Percentiles rank a stretch among this genome's conserved stretches.
Evolutionary conservation across 805 yeast species (phyloP).

Genomic region (Zygosaccharomyces rouxii): DNA sequence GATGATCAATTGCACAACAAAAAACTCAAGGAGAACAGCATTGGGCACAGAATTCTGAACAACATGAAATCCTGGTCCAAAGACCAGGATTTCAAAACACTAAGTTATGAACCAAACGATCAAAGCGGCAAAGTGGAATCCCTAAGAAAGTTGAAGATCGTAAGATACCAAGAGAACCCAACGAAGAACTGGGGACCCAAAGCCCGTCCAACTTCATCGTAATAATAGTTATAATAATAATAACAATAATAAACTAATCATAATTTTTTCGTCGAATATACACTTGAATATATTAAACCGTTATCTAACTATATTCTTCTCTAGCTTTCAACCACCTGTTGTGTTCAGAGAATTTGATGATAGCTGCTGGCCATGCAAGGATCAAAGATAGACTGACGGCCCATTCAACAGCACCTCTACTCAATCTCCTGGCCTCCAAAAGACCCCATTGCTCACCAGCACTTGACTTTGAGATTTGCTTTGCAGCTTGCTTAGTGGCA

Average conservation of each 20-base stretch:
- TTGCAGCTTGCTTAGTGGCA: constrained; percentile 4
- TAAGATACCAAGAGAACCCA: constrained; percentile 89
- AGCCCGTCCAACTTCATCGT: constrained; percentile 47
- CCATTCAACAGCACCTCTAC: constrained; percentile 22
- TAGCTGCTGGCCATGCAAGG: constrained; percentile 27
- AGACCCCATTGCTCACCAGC: constrained; percentile 23
- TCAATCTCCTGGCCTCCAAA: constrained; percentile 26
- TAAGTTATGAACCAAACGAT: constrained; percentile 58
- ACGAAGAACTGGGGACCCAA: constrained; percentile 97
- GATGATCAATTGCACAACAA: constrained; percentile 38
- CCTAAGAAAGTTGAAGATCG: constrained; percentile 71
- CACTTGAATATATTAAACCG: not conserved
- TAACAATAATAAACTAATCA: not conserved
- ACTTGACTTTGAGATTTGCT: constrained; percentile 13
- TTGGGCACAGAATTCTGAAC: constrained; percentile 55
- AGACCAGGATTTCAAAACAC: constrained; percentile 14
- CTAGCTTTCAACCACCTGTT: not conserved
- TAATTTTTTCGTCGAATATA: not conserved
- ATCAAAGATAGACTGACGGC: constrained; percentile 14
- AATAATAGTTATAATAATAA: not conserved
- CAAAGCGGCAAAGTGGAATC: constrained; percentile 53
- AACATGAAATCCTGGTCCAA: constrained; percentile 30
- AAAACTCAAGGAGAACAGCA: constrained; percentile 40
- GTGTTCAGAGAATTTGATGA: not conserved
- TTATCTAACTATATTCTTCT: not conserved